phyloP scores from a whole-genome alignment of 306 rosid genomes.

The Echinosophora koreensis region DNA sequence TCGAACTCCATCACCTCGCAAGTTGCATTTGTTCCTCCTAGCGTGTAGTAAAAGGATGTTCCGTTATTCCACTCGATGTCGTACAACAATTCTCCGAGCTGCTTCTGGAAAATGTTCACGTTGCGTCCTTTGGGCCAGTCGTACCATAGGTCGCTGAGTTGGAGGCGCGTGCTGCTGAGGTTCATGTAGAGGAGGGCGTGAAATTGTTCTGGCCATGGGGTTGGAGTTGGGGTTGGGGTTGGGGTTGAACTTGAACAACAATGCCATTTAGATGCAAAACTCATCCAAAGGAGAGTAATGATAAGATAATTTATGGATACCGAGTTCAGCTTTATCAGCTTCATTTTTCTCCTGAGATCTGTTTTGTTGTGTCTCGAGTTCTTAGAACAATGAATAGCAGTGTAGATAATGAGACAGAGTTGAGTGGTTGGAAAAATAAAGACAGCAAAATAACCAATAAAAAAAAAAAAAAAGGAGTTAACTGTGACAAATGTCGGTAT shows the following conservation, averaged over 20 bases:
- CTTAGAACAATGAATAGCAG: not conserved
- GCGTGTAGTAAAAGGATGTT: slow-evolving; percentile 60
- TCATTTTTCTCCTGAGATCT: not conserved
- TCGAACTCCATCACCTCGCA: slow-evolving; percentile 46
- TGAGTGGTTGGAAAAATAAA: not conserved
- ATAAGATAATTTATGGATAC: not conserved
- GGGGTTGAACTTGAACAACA: not conserved
- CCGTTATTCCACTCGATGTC: slow-evolving; percentile 69
- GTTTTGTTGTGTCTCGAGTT: not conserved
- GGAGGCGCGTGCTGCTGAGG: slow-evolving; percentile 40
- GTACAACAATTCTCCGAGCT: slow-evolving; percentile 45
- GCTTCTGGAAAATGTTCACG: slow-evolving; percentile 56
- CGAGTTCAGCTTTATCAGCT: not conserved
- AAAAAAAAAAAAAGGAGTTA: no score
- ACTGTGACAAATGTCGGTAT: no score
- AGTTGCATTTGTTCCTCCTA: slow-evolving; percentile 13
- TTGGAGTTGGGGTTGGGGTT: slow-evolving; percentile 42
- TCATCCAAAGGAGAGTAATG: not conserved
- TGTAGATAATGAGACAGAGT: not conserved
- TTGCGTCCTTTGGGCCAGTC: slow-evolving; percentile 66
- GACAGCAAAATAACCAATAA: not conserved
- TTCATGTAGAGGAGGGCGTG: slow-evolving; percentile 63
- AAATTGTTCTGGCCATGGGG: slow-evolving; percentile 65
- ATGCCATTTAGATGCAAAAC: not conserved
- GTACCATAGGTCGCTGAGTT: slow-evolving; percentile 62